Base-by-base conservation (phyloP, 345 rosid genomes). In the Laguncularia racemosa region DNA sequence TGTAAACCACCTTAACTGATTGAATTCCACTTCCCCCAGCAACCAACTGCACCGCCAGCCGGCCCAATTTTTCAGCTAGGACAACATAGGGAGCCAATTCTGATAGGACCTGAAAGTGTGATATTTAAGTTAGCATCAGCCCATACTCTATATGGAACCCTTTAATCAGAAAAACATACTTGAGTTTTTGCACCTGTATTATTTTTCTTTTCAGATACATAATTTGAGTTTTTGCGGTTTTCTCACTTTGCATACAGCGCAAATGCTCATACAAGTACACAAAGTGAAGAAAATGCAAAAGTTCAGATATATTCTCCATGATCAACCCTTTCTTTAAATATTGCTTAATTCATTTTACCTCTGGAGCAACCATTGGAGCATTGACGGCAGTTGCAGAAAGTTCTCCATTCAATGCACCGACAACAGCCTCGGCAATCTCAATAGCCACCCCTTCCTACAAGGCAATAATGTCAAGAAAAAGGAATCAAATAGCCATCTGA, bases 371-470 rank as follows among this genome's bases (percentile, higher is more conserved):
- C 89, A 86, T 86, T 1, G 96, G 96, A 28, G 96, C 95, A 63
- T 89, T 89, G 28, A 86, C 91, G 4, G 96, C 96, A 14, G 95
- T 89, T 1, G 95, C 85, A 53, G 95, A 79, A 17, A 89, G 66
- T 58, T 86, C 96, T 12, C 96, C 96, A 18, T 55, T 66, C 64
- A 89, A 66, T 26, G 96, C 95, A 43, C 95, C 95, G 16, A 82
- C 81, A 0, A 89, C 95, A 11, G 96, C 96, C 64, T 89, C 96
- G 16, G 96, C 95, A 64, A 89, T 82, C 72, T 89, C 95, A 14
- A 89, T 86, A 16, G 95, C 95, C 26, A 89, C 96, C 20, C 95
- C 95, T 79, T 86, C 96, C 89, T 88, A 65, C 13, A 11, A 12
- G 33, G 20, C 6, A 17, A 23, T 23, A 23, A 2, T n/a, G 20